Conservation (phyloP, 2,329 filamentous ascomycete genomes). For the Uncinocarpus reesii region DNA sequence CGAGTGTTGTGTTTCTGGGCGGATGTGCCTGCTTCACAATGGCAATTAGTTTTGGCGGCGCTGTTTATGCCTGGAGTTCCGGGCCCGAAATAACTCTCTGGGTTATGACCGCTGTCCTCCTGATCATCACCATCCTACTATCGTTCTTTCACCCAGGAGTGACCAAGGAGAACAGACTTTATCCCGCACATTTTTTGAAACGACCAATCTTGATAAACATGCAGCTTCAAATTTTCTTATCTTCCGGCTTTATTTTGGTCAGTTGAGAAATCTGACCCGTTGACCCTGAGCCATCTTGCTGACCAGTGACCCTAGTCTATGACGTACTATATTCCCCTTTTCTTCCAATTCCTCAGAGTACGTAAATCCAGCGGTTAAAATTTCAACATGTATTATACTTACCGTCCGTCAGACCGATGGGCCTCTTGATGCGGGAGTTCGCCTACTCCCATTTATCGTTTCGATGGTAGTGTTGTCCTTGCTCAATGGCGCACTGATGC, state of each 20-base stretch:
- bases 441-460: constrained; percentile 25
- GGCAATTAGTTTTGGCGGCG: constrained; percentile 43
- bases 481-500: not conserved
- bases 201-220: constrained; percentile 13
- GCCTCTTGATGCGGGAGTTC: constrained; percentile 17
- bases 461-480: not conserved
- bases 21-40: constrained; percentile 36
- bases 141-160: constrained; percentile 38
- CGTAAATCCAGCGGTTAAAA: not conserved
- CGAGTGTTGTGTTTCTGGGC: constrained; percentile 35
- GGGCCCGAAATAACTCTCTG: constrained; percentile 40
- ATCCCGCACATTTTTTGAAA: constrained; percentile 41
- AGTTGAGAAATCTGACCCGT: not conserved
- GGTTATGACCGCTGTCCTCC: constrained; percentile 37
- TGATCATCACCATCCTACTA: constrained; percentile 38
- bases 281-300: not conserved
- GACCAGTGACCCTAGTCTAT: not conserved
- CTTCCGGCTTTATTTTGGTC: constrained; percentile 24
- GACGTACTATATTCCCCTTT: constrained; percentile 47
- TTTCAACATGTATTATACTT: not conserved
- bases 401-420: not conserved
- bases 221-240: not conserved
- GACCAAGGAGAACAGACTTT: constrained; percentile 35
- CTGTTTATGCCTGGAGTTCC: constrained; percentile 39
- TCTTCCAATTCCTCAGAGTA: constrained; percentile 40